Base-by-base conservation (phyloP, 2,329 filamentous ascomycete genomes). In the Hymenoscyphus scutula region DNA sequence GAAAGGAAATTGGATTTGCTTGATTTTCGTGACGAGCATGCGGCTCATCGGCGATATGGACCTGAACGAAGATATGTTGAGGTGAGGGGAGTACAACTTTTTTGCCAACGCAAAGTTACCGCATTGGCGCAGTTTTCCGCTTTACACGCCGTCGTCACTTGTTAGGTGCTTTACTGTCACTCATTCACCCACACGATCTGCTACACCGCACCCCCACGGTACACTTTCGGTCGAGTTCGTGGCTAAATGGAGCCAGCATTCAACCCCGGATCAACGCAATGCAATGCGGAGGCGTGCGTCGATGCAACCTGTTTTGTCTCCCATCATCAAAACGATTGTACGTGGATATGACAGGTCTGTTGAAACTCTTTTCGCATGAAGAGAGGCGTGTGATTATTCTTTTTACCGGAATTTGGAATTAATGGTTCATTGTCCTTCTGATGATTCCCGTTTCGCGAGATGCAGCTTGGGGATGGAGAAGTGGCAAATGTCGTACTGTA, bases 61-160 rank as follows among this genome's bases (percentile, higher is more conserved):
- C 45, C 25, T 51, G 19, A 51, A 23, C 45, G 45, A 51, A 51
- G 41, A 23, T 23, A 19, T 25, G 11, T 51, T 23, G 45, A 51
- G 45, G 5, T 51, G 45, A 51, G 5, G 45, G 41, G 45, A 25
- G 45, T 51, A 51, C 45, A 23, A 51, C 45, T 51, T 51, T 51
- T 13, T 51, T 25, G 45, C 45, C 45, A 51, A 51, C 45, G 45
- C 45, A 51, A 51, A 51, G 45, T 51, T 25, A 51, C 45, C 45
- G 45, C 45, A 51, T 51, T 51, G 45, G 45, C 45, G 45, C 45
- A 25, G 45, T 51, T 51, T 51, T 51, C 45, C 45, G 45, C 45
- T 51, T 51, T 51, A 51, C 45, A 51, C 45, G 45, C 45, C 45
- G 10, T 51, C 23, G 19, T 51, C 25, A 25, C 45, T 51, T 51